Percentiles rank a stretch among this genome's conserved stretches.
These are phyloP conservation scores for Gamsiella multidivaricata DNA, from an alignment of 192 early-diverging fungal genomes.

Conservation along the genomic window DNA sequence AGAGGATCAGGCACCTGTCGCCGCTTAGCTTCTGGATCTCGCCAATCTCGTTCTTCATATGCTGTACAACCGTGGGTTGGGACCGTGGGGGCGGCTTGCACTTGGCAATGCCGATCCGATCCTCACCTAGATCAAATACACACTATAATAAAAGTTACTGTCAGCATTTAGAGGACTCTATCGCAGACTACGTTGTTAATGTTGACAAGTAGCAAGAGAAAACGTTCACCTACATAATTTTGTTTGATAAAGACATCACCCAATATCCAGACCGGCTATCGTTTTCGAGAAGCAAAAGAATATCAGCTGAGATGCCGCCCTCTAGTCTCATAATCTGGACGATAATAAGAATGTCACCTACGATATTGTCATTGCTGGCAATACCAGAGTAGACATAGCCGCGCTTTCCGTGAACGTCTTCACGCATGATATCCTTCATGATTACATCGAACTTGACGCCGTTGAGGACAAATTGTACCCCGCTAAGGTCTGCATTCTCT, in stretches of 20 bases:
- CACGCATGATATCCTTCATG: constrained; percentile 50
- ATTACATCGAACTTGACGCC: constrained; percentile 46
- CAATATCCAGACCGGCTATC: constrained; percentile 52
- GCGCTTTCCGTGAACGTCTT: constrained; percentile 23
- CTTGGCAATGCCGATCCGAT: constrained; percentile 39
- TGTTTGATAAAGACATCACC: constrained; percentile 65
- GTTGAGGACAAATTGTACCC: constrained; percentile 25
- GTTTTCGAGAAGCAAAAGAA: neutral
- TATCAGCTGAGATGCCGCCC: neutral
- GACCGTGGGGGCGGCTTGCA: constrained; percentile 33
- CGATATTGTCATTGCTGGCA: constrained; percentile 27
- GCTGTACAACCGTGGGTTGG: constrained; percentile 5
- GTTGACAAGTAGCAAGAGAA: no score
- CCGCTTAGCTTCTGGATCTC: constrained; percentile 1
- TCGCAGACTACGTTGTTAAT: no score
- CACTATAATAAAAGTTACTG: constrained; percentile 11
- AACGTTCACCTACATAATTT: constrained; percentile 45
- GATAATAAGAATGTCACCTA: neutral
- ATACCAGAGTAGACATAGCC: constrained; percentile 49
- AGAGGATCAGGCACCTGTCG: constrained; percentile 5
- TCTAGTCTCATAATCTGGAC: neutral
- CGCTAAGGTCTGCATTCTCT: constrained; percentile 15
- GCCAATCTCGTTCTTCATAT: constrained; percentile 36
- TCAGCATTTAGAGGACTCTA: neutral
- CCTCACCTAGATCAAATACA: constrained; percentile 39